A percentile compares a stretch with the other conserved stretches of the same genome.
These are phyloP conservation scores for Peronospora farinosa DNA, from an alignment of 352 stramenopile genomes.

Conservation along the genomic window DNA sequence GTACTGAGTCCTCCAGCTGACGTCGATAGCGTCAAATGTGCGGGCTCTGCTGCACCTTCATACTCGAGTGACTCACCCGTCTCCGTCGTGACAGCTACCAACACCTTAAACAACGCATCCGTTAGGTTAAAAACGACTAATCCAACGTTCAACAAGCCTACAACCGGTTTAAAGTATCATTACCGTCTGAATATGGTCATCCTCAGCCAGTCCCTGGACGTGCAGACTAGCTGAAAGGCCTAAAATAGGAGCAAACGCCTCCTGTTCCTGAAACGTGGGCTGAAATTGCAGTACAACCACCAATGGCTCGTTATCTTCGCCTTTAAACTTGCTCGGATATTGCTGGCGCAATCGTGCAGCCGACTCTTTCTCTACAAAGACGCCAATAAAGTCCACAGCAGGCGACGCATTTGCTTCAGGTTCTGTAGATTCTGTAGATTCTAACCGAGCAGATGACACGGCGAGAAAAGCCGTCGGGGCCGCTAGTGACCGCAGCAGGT, in stretches of 20 bases:
- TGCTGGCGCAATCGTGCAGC: conserved; percentile 39
- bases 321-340: conserved; percentile 52
- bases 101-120: conserved; percentile 23
- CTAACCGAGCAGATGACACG: conserved; percentile 23
- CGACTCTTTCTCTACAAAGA: conserved; percentile 63
- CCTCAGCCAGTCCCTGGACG: conserved; percentile 59
- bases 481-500: conserved; percentile 24
- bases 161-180: background rate
- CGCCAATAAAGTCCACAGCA: conserved; percentile 64
- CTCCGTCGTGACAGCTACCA: conserved; percentile 62
- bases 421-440: conserved; percentile 10
- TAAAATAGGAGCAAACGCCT: conserved; percentile 66
- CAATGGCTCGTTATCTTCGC: conserved; percentile 34
- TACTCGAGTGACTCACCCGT: conserved; percentile 59
- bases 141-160: background rate
- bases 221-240: conserved; percentile 49
- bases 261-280: conserved; percentile 58
- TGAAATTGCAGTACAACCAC: conserved; percentile 79
- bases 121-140: background rate
- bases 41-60: conserved; percentile 32
- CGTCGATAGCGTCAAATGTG: conserved; percentile 58
- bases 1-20: conserved; percentile 39
- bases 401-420: background rate
- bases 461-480: conserved; percentile 21
- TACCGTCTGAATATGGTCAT: conserved; percentile 58